Evolutionary conservation across 2,329 filamentous ascomycete genomes (phyloP), one percentile per base, ranked within the genome.

Genomic region (Penicillium crustosum): DNA sequence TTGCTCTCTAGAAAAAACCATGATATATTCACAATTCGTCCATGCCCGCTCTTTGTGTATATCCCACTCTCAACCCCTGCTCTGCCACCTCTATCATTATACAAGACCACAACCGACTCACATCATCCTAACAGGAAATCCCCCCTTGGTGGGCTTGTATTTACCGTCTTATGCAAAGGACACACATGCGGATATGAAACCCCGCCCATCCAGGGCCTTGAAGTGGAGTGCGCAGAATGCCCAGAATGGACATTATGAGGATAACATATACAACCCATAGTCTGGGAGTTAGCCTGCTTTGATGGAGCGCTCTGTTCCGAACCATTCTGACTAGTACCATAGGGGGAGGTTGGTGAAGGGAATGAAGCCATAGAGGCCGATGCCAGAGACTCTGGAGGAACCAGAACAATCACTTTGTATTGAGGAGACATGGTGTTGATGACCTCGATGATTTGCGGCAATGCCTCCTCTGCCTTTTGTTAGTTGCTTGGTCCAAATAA

Each of bases 371-470:
- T 31, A 3, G 38, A 29, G 6, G 38, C 29, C 2, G 51, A 43
- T 3, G 41, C 53, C 0, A 45, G 12, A 2, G 55, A 57, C 13
- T 62, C 54, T 17, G 62, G 50, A 3, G 62, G 54, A 9, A 65
- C 58, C 8, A 67, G 42, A 4, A 66, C 61, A 13, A 67, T 65
- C 6, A 66, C 63, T 13, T 60, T 63, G 3, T 60, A 61, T 29
- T 63, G 57, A 1, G 62, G 59, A 2, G 56, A 61, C 35, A 57
- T 42, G 25, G 36, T 59, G 25, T 57, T 61, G 10, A 67, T 49
- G 6, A 55, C 51, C 27, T 61, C 58, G 7, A 67, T 55, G 2
- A 67, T 65, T 12, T 67, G 62, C 1, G 65, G 64, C 17, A 67
- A 47, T 7, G 61, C 47, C 2, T 43, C 56, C 55, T 66, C 65